A percentile compares a stretch with the other conserved stretches of the same genome.
Evolutionary conservation across 2,329 filamentous ascomycete genomes (phyloP).

Genomic region (Bipolaris zeicola): DNA sequence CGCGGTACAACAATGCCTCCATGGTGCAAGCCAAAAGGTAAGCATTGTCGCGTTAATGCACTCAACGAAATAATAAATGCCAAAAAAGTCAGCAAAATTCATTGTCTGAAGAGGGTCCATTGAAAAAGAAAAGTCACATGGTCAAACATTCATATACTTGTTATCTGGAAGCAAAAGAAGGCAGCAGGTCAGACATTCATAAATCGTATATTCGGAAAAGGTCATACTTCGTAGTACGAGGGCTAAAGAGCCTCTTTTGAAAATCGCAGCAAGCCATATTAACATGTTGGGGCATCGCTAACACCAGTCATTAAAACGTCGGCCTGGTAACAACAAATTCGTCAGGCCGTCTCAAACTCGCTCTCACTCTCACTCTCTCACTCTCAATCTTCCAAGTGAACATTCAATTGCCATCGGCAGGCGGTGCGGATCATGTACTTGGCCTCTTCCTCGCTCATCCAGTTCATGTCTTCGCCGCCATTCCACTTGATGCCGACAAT

Average conservation of each 20-base stretch:
- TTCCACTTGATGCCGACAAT: constrained; percentile 46
- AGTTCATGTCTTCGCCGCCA: constrained; percentile 31
- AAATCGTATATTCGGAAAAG: background rate
- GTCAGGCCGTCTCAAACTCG: background rate
- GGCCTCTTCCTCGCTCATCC: constrained; percentile 36
- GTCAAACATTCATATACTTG: too few relatives aligned
- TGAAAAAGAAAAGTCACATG: too few relatives aligned
- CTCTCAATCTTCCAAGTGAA: constrained; percentile 60
- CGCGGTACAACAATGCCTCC: background rate
- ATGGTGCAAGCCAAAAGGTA: too few relatives aligned
- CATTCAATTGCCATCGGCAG: constrained; percentile 32
- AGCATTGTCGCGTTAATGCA: too few relatives aligned
- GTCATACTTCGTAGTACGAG: too few relatives aligned
- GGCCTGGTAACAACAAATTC: constrained; percentile 4
- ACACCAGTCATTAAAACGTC: background rate
- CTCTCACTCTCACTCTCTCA: background rate
- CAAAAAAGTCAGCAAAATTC: too few relatives aligned
- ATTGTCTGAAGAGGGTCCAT: too few relatives aligned
- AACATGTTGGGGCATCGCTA: background rate
- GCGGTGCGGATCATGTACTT: constrained; percentile 36
- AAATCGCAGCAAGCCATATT: background rate
- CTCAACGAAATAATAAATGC: too few relatives aligned
- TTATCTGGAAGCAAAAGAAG: too few relatives aligned
- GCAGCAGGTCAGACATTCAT: background rate
- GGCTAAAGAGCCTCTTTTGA: too few relatives aligned